Conservation (phyloP, 805 yeast species). For the Komagataella pastoris region DNA sequence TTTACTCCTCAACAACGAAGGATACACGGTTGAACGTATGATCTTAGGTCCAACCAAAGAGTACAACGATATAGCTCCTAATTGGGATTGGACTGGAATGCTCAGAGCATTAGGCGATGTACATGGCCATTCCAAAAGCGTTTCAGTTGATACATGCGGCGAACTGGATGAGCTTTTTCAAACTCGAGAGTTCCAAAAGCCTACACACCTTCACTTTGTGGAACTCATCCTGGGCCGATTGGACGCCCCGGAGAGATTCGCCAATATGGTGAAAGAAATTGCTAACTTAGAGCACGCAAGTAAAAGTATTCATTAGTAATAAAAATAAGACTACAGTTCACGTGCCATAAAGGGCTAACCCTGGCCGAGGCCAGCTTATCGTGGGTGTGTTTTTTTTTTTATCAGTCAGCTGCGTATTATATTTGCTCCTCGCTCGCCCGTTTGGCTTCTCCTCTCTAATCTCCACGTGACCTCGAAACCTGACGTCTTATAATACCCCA, state of each 20-base stretch:
- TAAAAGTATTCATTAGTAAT: no score
- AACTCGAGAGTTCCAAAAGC: conserved; percentile 8
- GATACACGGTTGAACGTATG: conserved; percentile 83
- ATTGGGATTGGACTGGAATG: conserved; percentile 72
- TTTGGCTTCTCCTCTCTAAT: background rate
- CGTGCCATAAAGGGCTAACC: no score
- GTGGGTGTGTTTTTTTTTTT: no score
- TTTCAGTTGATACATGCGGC: conserved; percentile 7
- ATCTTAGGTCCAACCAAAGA: conserved; percentile 65
- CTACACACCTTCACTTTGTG: conserved; percentile 16
- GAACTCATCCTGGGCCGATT: conserved; percentile 46
- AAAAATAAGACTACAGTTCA: no score
- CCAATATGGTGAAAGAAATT: conserved; percentile 11
- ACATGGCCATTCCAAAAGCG: conserved; percentile 5
- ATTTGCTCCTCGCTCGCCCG: background rate
- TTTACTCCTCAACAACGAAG: conserved; percentile 69
- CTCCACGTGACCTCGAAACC: background rate
- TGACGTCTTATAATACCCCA: background rate
- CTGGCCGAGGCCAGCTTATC: no score
- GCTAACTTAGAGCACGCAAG: background rate
- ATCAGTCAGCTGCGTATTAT: no score
- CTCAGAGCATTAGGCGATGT: conserved; percentile 51
- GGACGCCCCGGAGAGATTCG: conserved; percentile 51
- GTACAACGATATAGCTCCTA: conserved; percentile 72
- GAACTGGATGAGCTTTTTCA: conserved; percentile 11